phyloP scores from a whole-genome alignment of 805 yeast genomes.

The Wickerhamomyces rabaulensis region DNA sequence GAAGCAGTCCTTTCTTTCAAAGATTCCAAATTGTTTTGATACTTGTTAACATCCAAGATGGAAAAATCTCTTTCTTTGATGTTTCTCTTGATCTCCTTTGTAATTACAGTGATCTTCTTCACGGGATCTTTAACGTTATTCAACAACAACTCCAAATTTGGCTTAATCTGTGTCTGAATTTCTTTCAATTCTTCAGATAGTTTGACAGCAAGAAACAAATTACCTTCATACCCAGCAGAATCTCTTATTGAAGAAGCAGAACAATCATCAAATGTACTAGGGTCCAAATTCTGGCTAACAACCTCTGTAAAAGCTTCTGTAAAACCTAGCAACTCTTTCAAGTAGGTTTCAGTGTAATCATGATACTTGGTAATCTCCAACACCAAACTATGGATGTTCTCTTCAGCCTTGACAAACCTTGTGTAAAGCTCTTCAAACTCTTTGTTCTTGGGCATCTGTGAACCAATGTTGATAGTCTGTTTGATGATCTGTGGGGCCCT shows the following conservation, averaged over 20 bases:
- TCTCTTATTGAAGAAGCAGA: neutral
- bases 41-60: conserved; percentile 34
- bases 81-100: conserved; percentile 24
- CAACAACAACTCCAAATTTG: conserved; percentile 23
- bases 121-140: conserved; percentile 22
- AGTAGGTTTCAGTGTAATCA: neutral
- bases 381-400: conserved; percentile 9
- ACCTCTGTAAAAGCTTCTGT: neutral
- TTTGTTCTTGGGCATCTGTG: conserved; percentile 45
- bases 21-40: conserved; percentile 19
- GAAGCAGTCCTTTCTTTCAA: conserved; percentile 22
- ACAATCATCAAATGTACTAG: neutral
- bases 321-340: neutral
- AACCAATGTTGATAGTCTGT: conserved; percentile 80
- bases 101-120: conserved; percentile 6
- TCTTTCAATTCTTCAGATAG: conserved; percentile 8
- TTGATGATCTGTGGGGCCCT: conserved; percentile 90
- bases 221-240: neutral
- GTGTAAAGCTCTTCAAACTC: conserved; percentile 6
- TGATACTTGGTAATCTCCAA: conserved; percentile 8
- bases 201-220: neutral
- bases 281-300: neutral
- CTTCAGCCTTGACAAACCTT: conserved; percentile 3
- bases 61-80: conserved; percentile 29
- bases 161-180: conserved; percentile 1